phyloP scores from a whole-genome alignment of 2,329 filamentous ascomycete genomes.

The Drechslera avenae region DNA sequence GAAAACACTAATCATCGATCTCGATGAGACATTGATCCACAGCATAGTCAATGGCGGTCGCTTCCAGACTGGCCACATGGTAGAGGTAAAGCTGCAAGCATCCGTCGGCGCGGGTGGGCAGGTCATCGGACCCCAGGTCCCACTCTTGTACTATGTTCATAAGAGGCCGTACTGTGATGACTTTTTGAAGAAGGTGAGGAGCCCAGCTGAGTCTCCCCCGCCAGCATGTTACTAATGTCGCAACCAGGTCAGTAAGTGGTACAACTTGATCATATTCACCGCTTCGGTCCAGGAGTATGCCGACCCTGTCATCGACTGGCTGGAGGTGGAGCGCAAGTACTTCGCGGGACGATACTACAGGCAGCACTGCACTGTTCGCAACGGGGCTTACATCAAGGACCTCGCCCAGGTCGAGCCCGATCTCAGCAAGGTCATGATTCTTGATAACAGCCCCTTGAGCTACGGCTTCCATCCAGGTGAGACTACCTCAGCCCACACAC shows the following conservation, averaged over 20 bases:
- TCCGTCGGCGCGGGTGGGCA: slow-evolving; percentile 70
- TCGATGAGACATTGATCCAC: slow-evolving; percentile 97
- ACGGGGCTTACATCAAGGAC: slow-evolving; percentile 98
- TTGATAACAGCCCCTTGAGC: slow-evolving; percentile 97
- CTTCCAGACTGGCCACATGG: slow-evolving; percentile 98
- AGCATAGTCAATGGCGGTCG: slow-evolving; percentile 95
- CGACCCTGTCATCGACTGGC: slow-evolving; percentile 97
- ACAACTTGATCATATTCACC: slow-evolving; percentile 94
- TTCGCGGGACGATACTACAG: slow-evolving; percentile 93
- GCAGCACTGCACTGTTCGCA: slow-evolving; percentile 94
- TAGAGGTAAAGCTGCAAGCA: slow-evolving; percentile 88
- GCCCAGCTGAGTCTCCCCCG: background rate
- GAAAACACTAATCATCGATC: slow-evolving; percentile 92
- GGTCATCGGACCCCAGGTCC: slow-evolving; percentile 81
- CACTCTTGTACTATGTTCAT: slow-evolving; percentile 98
- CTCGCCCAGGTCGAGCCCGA: slow-evolving; percentile 95
- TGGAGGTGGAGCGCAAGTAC: slow-evolving; percentile 95
- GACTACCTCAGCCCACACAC: slow-evolving; percentile 30
- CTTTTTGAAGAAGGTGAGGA: slow-evolving; percentile 78
- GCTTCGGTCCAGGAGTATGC: slow-evolving; percentile 98
- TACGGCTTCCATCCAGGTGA: slow-evolving; percentile 98
- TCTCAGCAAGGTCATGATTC: slow-evolving; percentile 95
- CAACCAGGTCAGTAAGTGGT: slow-evolving; percentile 87
- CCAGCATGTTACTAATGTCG: slow-evolving; percentile 22
- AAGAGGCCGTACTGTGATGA: slow-evolving; percentile 97